Conservation (phyloP, 1,139 yeast genomes). For the Pichia sp. region DNA sequence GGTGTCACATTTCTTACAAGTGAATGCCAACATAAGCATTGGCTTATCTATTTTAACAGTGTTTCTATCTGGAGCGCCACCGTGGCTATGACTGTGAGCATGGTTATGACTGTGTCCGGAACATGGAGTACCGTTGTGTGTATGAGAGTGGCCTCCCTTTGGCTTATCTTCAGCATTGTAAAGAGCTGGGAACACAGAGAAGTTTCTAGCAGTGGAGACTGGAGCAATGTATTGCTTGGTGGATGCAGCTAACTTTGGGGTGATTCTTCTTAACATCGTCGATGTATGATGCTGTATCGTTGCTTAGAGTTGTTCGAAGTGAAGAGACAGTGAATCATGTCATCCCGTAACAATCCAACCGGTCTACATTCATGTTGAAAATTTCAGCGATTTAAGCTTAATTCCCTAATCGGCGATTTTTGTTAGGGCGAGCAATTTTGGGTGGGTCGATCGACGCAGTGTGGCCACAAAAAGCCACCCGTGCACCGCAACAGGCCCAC, state of each 20-base stretch:
- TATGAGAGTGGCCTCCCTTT: constrained; percentile 6
- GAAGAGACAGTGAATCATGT: too few relatives aligned
- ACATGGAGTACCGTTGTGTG: constrained; percentile 12
- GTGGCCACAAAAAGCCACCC: too few relatives aligned
- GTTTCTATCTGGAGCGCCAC: constrained; percentile 1
- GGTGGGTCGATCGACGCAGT: too few relatives aligned
- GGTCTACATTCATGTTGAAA: too few relatives aligned
- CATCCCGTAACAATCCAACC: too few relatives aligned
- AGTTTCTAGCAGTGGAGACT: neutral
- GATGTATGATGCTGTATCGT: neutral
- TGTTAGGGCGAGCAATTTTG: too few relatives aligned
- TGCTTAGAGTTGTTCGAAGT: neutral
- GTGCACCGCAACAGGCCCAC: too few relatives aligned
- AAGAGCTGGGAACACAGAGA: neutral
- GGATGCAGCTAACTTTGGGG: neutral
- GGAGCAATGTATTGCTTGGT: neutral
- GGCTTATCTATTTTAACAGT: constrained; percentile 57
- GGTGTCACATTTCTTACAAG: constrained; percentile 84
- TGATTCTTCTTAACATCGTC: neutral
- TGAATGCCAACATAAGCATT: constrained; percentile 82
- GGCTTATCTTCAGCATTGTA: neutral
- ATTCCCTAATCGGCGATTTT: too few relatives aligned
- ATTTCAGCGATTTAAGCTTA: too few relatives aligned
- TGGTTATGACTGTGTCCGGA: constrained; percentile 8
- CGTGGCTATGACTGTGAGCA: constrained; percentile 15